Evolutionary conservation across 1,284 basidiomycete species (phyloP), one percentile per base, ranked within the genome.

Genomic region (Cystobasidiaceae sp.): DNA sequence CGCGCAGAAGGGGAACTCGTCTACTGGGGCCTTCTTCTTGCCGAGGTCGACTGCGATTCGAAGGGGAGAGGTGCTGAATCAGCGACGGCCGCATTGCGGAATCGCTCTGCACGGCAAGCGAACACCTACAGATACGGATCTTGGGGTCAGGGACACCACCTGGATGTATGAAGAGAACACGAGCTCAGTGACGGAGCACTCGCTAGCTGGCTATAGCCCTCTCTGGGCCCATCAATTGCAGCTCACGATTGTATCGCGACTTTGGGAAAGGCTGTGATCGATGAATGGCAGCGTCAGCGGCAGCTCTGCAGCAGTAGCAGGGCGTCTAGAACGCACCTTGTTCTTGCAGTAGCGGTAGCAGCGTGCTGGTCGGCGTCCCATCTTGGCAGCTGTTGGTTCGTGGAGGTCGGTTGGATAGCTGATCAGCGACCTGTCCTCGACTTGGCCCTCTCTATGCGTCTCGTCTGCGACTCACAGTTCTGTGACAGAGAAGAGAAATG

Each of bases 351-450:
- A 94, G 72, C 70, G 57, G 67, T 67, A 71, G 85, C 91, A 94
- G 75, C 89, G 87, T 80, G 91, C 90, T 74, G 91, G 91, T 84
- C 90, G 89, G 78, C 91, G 89, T 84, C 91, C 92, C 90, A 93
- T 93, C 76, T 81, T 79, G 75, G 73, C 45, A 55, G 54, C n/a
- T 62, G 19, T 41, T 51, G 13, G 45, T n/a, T 21, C 27, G 11
- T 34, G 55, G n/a, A 43, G 37, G 23, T 23, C 23, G 49, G 30
- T 34, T 23, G 33, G 15, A 5, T n/a, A 37, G 23, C 21, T 41
- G 15, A 41, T 15, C 19, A 41, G 15, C 39, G 15, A 15, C 19
- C 15, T 41, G 19, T 15, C 39, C 39, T 41, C 39, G 15, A 19
- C 19, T 19, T 41, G 15, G 3, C 45, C 45, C 3, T 46, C 23